phyloP scores from a whole-genome alignment of 1,139 yeast species.

The Suhomyces coccinellae region DNA sequence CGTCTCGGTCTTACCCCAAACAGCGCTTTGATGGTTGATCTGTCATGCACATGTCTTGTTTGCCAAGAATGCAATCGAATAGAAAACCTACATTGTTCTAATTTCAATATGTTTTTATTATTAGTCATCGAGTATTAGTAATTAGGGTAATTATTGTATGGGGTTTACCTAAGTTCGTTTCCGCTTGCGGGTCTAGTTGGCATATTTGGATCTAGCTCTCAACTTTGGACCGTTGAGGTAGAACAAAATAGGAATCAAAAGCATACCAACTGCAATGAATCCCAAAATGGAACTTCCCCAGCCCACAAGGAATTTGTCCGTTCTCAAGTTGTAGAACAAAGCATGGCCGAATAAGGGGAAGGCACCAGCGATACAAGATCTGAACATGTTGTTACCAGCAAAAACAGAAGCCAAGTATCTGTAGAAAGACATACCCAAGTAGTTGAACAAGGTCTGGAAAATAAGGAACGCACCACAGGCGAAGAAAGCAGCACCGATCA shows the following conservation, averaged over 20 bases:
- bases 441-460: slow-evolving; percentile 42
- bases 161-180: no score
- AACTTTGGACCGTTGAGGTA: slow-evolving; percentile 51
- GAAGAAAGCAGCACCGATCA: slow-evolving; percentile 43
- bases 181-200: slow-evolving; percentile 14
- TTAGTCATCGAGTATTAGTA: no score
- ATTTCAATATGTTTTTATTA: no score
- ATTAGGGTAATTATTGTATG: no score
- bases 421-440: slow-evolving; percentile 36
- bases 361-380: slow-evolving; percentile 57
- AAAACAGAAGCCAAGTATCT: slow-evolving; percentile 57
- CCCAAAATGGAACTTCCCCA: slow-evolving; percentile 57
- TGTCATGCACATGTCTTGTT: no score
- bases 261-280: slow-evolving; percentile 41
- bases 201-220: slow-evolving; percentile 48
- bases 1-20: no score
- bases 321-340: slow-evolving; percentile 45
- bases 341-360: slow-evolving; percentile 62
- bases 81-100: no score
- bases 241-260: slow-evolving; percentile 47
- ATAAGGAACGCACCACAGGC: slow-evolving; percentile 40
- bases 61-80: no score
- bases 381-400: slow-evolving; percentile 54
- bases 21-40: no score
- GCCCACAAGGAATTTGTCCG: slow-evolving; percentile 51